Evolutionary conservation across 1,139 yeast species (phyloP).

Genomic region (Schizosaccharomyces versatilis): DNA sequence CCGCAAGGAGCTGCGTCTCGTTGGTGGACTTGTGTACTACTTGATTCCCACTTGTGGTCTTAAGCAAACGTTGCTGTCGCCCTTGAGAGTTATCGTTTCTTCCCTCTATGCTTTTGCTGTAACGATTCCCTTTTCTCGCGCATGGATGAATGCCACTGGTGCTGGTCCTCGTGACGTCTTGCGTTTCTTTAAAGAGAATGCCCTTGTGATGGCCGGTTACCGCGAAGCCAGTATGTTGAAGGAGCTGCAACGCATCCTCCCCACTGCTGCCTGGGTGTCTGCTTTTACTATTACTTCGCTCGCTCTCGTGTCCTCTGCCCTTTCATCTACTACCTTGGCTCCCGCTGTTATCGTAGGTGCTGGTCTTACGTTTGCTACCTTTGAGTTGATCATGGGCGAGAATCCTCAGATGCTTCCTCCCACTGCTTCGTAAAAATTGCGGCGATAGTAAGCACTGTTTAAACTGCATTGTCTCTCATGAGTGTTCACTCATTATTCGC

Average conservation of each 20-base stretch:
- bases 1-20: slow-evolving; percentile 43
- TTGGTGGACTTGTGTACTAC: slow-evolving; percentile 75
- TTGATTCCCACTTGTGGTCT: slow-evolving; percentile 81
- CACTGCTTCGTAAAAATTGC: no score
- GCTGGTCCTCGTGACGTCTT: slow-evolving; percentile 91
- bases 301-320: slow-evolving; percentile 65
- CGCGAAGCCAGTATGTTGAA: slow-evolving; percentile 84
- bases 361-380: background rate
- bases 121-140: slow-evolving; percentile 87
- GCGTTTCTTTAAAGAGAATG: slow-evolving; percentile 93
- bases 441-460: no score
- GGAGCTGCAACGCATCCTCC: slow-evolving; percentile 81
- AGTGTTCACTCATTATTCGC: no score
- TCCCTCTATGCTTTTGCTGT: slow-evolving; percentile 61
- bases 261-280: slow-evolving; percentile 86
- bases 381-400: background rate
- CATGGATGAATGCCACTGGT: slow-evolving; percentile 95
- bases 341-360: background rate
- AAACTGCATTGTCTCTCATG: no score
- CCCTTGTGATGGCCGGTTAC: slow-evolving; percentile 87
- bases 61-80: slow-evolving; percentile 69
- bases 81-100: slow-evolving; percentile 66
- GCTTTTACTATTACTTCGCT: slow-evolving; percentile 95
- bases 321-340: slow-evolving; percentile 18
- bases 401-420: background rate